Evolutionary conservation across 495 filamentous ascomycete genomes (phyloP).

Genomic region (Aspergillus nanangensis): DNA sequence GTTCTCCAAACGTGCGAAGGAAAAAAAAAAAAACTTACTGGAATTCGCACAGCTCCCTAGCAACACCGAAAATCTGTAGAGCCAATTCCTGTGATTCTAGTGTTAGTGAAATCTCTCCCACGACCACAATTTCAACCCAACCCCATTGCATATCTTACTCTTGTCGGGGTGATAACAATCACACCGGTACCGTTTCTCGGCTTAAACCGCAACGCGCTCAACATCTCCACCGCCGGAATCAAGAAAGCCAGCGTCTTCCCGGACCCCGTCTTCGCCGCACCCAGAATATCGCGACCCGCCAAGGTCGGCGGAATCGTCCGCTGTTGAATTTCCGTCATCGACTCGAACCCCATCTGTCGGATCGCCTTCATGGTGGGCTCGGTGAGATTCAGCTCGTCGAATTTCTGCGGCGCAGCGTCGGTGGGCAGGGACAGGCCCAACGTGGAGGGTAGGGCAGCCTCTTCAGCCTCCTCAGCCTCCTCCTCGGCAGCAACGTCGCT

Average conservation of each 20-base stretch:
- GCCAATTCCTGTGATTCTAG: too few species aligned
- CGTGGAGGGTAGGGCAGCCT: not conserved
- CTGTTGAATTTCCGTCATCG: slow-evolving; percentile 94
- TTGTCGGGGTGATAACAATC: slow-evolving; percentile 63
- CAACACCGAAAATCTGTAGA: slow-evolving; percentile 94
- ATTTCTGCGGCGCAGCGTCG: slow-evolving; percentile 43
- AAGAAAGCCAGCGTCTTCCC: slow-evolving; percentile 95
- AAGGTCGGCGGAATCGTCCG: slow-evolving; percentile 82
- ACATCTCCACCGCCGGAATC: slow-evolving; percentile 93
- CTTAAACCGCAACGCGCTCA: slow-evolving; percentile 85
- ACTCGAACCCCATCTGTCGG: slow-evolving; percentile 84
- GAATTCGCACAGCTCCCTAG: slow-evolving; percentile 64
- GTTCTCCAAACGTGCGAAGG: too few species aligned
- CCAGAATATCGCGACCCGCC: slow-evolving; percentile 88
- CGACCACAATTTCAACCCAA: too few species aligned
- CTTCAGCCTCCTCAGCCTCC: slow-evolving; percentile 18
- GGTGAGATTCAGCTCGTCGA: slow-evolving; percentile 80
- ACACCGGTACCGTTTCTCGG: slow-evolving; percentile 76
- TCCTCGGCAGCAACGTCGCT: slow-evolving; percentile 18
- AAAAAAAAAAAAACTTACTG: not conserved
- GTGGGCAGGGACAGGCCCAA: slow-evolving; percentile 36
- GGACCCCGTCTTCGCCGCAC: slow-evolving; percentile 93
- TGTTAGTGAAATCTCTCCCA: too few species aligned
- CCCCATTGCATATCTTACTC: too few species aligned
- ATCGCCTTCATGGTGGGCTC: slow-evolving; percentile 86